phyloP scores from a whole-genome alignment of 2,329 filamentous ascomycete species.

The Diaporthe sp. region DNA sequence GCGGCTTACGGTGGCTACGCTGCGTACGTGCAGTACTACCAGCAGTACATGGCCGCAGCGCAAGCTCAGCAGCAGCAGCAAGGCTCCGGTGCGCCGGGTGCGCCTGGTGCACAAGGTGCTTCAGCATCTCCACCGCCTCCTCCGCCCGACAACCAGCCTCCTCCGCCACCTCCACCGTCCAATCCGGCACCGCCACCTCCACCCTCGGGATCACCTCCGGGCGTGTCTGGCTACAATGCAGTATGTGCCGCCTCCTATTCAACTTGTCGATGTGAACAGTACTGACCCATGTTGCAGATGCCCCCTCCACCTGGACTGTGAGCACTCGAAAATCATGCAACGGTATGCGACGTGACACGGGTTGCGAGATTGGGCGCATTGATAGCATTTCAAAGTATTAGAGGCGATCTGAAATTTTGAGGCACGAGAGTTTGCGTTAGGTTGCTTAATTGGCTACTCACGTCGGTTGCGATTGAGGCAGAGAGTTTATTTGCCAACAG shows the following conservation, averaged over 20 bases:
- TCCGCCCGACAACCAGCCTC: conserved; percentile 63
- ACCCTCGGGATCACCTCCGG: conserved; percentile 65
- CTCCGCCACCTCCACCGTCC: conserved; percentile 72
- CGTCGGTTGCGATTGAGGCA: not conserved
- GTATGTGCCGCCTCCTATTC: conserved; percentile 59
- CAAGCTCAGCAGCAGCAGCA: conserved; percentile 63
- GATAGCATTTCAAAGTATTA: not conserved
- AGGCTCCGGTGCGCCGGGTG: conserved; percentile 56
- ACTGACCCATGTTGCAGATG: conserved; percentile 54
- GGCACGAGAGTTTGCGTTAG: not conserved
- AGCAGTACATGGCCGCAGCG: conserved; percentile 74
- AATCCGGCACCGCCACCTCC: conserved; percentile 68
- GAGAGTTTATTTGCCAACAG: not conserved
- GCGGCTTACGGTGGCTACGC: conserved; percentile 91
- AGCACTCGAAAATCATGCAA: not conserved
- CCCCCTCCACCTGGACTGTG: conserved; percentile 69
- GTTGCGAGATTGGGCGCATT: not conserved
- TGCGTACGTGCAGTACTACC: conserved; percentile 80
- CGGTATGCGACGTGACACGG: not conserved
- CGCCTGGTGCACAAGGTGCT: conserved; percentile 50
- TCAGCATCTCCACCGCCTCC: conserved; percentile 69
- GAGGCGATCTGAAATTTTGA: conserved; percentile 7
- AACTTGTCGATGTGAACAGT: conserved; percentile 7
- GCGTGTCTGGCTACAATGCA: conserved; percentile 70
- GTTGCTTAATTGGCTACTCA: not conserved